Conservation (phyloP, 805 yeast genomes). For the Hanseniaspora jakobsenii region DNA sequence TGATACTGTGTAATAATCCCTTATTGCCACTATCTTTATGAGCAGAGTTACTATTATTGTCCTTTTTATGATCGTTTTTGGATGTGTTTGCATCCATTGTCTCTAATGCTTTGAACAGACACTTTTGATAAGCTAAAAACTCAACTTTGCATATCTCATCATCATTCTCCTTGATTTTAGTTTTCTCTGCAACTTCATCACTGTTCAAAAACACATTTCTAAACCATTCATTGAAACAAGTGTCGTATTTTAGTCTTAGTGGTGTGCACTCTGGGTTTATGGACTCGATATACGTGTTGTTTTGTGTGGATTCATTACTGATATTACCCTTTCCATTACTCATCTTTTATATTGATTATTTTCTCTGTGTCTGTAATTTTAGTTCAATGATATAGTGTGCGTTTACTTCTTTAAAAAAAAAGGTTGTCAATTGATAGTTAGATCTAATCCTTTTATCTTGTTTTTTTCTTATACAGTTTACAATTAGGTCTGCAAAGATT, state of each 20-base stretch:
- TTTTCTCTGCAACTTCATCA: too few relatives aligned
- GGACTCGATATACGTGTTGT: slow-evolving; percentile 10
- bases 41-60: neutral
- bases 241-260: slow-evolving; percentile 66
- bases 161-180: neutral
- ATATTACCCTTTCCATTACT: neutral
- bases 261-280: slow-evolving; percentile 66
- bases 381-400: too few relatives aligned
- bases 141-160: slow-evolving; percentile 14
- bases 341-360: neutral
- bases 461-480: too few relatives aligned
- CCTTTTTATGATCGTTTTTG: neutral
- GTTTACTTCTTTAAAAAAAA: too few relatives aligned
- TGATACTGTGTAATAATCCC: slow-evolving; percentile 11
- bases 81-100: slow-evolving; percentile 1
- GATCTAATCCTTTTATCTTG: too few relatives aligned
- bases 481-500: too few relatives aligned
- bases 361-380: too few relatives aligned
- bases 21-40: neutral
- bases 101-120: slow-evolving; percentile 9
- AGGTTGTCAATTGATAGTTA: too few relatives aligned
- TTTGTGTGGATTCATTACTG: neutral
- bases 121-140: slow-evolving; percentile 8
- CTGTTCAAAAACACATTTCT: slow-evolving; percentile 48
- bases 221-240: slow-evolving; percentile 82